phyloP scores from a whole-genome alignment of 805 yeast species.

The Candida pini region DNA sequence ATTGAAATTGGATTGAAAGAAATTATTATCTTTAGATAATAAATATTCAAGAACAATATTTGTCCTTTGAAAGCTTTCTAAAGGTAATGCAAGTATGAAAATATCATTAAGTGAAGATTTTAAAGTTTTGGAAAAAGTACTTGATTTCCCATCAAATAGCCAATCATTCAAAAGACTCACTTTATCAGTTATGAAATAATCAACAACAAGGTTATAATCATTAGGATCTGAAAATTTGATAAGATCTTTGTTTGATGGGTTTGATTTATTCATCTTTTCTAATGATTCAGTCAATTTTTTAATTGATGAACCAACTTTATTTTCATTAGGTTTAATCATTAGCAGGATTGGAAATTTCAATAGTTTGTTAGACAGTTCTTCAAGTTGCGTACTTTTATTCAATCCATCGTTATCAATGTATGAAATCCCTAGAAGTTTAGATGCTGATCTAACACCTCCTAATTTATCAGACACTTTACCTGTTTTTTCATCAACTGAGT shows the following conservation, averaged over 20 bases:
- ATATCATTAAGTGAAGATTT: conserved; percentile 1
- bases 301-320: conserved; percentile 10
- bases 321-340: conserved; percentile 7
- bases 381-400: conserved; percentile 4
- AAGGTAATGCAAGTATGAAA: conserved; percentile 13
- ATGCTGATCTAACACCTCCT: not conserved
- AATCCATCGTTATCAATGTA: not conserved
- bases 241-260: not conserved
- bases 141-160: conserved; percentile 1
- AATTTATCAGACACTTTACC: conserved; percentile 8
- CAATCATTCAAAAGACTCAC: conserved; percentile 4
- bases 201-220: conserved; percentile 13
- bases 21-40: conserved; percentile 1
- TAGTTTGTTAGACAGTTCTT: conserved; percentile 7
- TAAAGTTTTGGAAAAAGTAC: conserved; percentile 1
- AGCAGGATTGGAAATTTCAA: conserved; percentile 16
- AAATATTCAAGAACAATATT: conserved; percentile 9
- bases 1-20: conserved; percentile 3
- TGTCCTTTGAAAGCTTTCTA: conserved; percentile 9
- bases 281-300: conserved; percentile 14
- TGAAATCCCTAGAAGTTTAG: too few relatives aligned
- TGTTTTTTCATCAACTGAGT: conserved; percentile 1
- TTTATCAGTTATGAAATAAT: conserved; percentile 13
- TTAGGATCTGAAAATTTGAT: conserved; percentile 16
- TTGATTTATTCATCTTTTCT: conserved; percentile 12